phyloP scores from a whole-genome alignment of 208 protist genomes.

The Leishmania tropica region DNA sequence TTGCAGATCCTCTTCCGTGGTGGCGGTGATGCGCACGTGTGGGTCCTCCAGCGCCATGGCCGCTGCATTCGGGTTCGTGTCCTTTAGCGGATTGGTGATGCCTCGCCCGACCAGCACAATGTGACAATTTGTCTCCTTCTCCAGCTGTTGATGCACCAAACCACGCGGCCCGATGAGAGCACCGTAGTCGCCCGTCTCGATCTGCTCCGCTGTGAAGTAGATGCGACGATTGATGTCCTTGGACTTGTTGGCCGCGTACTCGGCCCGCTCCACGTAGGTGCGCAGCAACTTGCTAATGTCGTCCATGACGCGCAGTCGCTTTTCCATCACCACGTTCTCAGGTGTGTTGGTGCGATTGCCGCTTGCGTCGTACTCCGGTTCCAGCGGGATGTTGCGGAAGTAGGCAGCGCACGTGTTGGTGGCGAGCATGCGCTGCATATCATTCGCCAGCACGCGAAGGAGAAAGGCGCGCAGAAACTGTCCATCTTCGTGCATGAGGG shows the following conservation, averaged over 20 bases:
- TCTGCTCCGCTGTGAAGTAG: constrained; percentile 88
- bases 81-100: constrained; percentile 91
- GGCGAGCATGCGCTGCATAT: constrained; percentile 79
- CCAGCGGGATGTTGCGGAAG: constrained; percentile 74
- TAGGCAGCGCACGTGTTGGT: constrained; percentile 67
- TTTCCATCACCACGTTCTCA: constrained; percentile 70
- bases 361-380: constrained; percentile 77
- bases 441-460: constrained; percentile 70
- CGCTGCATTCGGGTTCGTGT: constrained; percentile 78
- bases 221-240: constrained; percentile 88
- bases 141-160: constrained; percentile 86
- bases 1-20: constrained; percentile 86
- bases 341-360: constrained; percentile 86
- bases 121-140: constrained; percentile 85
- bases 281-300: constrained; percentile 68
- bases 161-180: constrained; percentile 91
- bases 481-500: constrained; percentile 77
- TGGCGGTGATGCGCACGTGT: constrained; percentile 89
- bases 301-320: constrained; percentile 69
- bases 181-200: constrained; percentile 86
- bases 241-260: constrained; percentile 43
- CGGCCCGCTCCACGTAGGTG: constrained; percentile 56
- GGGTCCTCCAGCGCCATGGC: constrained; percentile 84
- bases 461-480: constrained; percentile 86
- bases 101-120: constrained; percentile 92